A percentile compares a stretch with the other conserved stretches of the same genome.
These are phyloP conservation scores for Coemansia sp. DNA, from an alignment of 192 early-diverging fungal species.

Conservation along the genomic window DNA sequence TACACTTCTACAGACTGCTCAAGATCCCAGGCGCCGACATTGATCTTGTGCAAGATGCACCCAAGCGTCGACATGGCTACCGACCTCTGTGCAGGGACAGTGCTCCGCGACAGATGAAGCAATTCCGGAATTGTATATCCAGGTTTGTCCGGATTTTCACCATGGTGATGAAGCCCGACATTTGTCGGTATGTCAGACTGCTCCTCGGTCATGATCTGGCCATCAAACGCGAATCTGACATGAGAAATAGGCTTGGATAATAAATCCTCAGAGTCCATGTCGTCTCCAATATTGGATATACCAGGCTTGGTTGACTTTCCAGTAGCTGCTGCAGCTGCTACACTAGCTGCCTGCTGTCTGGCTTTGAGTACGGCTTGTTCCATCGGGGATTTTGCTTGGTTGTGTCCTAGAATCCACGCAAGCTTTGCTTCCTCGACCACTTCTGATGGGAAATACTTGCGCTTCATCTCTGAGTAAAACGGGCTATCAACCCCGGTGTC, in stretches of 20 bases:
- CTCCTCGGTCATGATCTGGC: slow-evolving; percentile 60
- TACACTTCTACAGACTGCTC: slow-evolving; percentile 28
- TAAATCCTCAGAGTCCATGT: slow-evolving; percentile 4
- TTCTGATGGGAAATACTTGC: slow-evolving; percentile 37
- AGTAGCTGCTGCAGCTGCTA: background rate
- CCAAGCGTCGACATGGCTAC: slow-evolving; percentile 63
- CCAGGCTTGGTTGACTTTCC: background rate
- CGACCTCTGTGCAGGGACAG: slow-evolving; percentile 74
- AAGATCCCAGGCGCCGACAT: slow-evolving; percentile 39
- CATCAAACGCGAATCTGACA: slow-evolving; percentile 79
- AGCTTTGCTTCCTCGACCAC: slow-evolving; percentile 52
- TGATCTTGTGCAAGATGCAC: slow-evolving; percentile 54
- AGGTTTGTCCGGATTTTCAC: slow-evolving; percentile 74
- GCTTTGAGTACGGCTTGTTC: slow-evolving; percentile 16
- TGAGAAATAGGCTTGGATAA: slow-evolving; percentile 42
- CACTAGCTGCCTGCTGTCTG: slow-evolving; percentile 7
- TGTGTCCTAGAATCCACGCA: slow-evolving; percentile 51
- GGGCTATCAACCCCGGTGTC: slow-evolving; percentile 26
- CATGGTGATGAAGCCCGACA: slow-evolving; percentile 87
- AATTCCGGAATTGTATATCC: slow-evolving; percentile 87
- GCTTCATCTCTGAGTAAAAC: slow-evolving; percentile 39
- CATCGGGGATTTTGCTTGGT: slow-evolving; percentile 45
- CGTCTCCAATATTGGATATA: background rate
- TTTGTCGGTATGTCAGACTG: slow-evolving; percentile 56
- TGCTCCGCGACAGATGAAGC: slow-evolving; percentile 75